Base-by-base conservation (phyloP, 1,284 basidiomycete genomes). In the Ceratobasidium sp. region DNA sequence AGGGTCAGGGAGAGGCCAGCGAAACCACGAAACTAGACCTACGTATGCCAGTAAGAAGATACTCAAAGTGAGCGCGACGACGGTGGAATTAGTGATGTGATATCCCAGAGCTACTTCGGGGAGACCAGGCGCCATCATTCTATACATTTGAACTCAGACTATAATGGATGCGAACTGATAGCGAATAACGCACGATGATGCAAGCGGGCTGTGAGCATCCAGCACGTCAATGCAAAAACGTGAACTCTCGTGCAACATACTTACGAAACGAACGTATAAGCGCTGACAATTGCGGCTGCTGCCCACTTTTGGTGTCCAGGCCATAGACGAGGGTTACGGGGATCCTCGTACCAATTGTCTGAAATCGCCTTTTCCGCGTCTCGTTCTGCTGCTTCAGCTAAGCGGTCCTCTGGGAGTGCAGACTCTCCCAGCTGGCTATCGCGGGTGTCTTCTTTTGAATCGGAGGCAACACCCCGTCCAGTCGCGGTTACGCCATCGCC, bases 51-150 rank as follows among this genome's bases (percentile, higher is more conserved):
- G 79, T 46, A 95, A 79, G 79, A 92, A 95, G 52, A 94, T 86
- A 76, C 87, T 88, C 3, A 81, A 74, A 4, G 88, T 89, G 77
- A 93, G 79, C 2, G 86, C 87, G 18, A 86, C 74, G 8, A 89
- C 76, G 0, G 92, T 91, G 39, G 86, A 80, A 77, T 79, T 86
- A 9, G 85, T 86, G 69, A 93, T 89, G 14, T 80, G 77, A 75
- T 89, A 94, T 75, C 87, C 85, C 1, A 72, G 45, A 1, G 87
- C 88, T 14, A 94, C 82, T 41, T 88, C 83, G 4, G 87, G 86
- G 0, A 94, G 82, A 43, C 88, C 89, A 60, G 92, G 92, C 0
- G 92, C 92, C 85, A 94, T 92, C 85, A 92, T 91, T 5, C 89
- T 91, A 0, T 87, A 87, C 10, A 94, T 83, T 0, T n/a, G 90